Percentiles rank a stretch among this genome's conserved stretches.
Evolutionary conservation across 108 stramenopile genomes (phyloP).

Genomic region (Schizochytrium sp.): DNA sequence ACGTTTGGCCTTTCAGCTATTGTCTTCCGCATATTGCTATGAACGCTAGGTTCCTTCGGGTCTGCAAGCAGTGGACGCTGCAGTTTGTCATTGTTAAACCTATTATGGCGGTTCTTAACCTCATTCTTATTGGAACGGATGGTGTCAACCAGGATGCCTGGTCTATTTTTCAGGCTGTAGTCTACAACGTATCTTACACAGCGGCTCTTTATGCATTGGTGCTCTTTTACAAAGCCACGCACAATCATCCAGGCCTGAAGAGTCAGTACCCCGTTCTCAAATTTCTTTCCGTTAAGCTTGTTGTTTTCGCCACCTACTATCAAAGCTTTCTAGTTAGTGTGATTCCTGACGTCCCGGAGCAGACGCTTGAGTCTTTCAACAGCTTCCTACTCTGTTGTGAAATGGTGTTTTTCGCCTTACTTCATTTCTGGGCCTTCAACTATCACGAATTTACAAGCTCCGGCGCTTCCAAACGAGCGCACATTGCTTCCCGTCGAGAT

Average conservation of each 20-base stretch:
- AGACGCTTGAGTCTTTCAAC: constrained; percentile 61
- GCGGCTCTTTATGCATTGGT: constrained; percentile 61
- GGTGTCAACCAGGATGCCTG: constrained; percentile 10
- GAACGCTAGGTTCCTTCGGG: constrained; percentile 49
- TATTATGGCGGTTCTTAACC: constrained; percentile 46
- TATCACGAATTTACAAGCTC: neutral
- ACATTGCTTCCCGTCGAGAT: neutral
- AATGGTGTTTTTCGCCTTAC: constrained; percentile 62
- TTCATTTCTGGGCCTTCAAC: constrained; percentile 62
- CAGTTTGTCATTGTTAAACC: constrained; percentile 64
- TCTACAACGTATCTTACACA: constrained; percentile 62
- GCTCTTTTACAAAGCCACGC: constrained; percentile 65
- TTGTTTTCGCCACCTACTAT: constrained; percentile 65
- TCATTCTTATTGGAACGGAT: constrained; percentile 56
- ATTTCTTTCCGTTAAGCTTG: constrained; percentile 60
- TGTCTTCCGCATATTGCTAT: constrained; percentile 49
- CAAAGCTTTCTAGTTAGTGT: constrained; percentile 45
- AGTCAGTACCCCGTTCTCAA: constrained; percentile 57
- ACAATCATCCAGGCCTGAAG: constrained; percentile 30
- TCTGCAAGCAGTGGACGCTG: constrained; percentile 45
- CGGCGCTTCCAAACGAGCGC: neutral
- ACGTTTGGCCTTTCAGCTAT: constrained; percentile 60
- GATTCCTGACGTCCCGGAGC: neutral
- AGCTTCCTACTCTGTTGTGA: constrained; percentile 63
- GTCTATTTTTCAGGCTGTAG: constrained; percentile 39